Conservation (phyloP, 1,139 yeast genomes). For the Nakaseomyces delphensis region DNA sequence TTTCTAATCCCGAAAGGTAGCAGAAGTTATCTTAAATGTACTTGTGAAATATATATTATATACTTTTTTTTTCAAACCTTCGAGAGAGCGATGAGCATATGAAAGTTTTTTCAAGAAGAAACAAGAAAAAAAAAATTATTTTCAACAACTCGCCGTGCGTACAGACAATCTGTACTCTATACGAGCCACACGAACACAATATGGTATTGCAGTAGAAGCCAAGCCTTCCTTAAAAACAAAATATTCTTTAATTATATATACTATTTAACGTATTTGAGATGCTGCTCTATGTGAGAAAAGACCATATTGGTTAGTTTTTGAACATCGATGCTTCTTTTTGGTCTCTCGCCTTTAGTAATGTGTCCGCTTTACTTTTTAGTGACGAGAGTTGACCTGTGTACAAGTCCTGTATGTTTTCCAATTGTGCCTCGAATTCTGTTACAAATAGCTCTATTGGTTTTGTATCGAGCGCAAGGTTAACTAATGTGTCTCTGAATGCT, state of each 20-base stretch:
- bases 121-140: not conserved
- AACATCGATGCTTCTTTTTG: conserved; percentile 5
- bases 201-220: too few species aligned
- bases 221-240: too few species aligned
- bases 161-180: not conserved
- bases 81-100: conserved; percentile 3
- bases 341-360: not conserved
- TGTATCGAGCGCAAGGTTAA: not conserved
- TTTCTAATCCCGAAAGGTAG: not conserved
- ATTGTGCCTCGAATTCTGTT: not conserved
- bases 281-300: too few species aligned
- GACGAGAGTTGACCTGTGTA: not conserved
- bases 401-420: not conserved
- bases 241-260: too few species aligned
- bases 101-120: not conserved
- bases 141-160: not conserved
- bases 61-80: not conserved
- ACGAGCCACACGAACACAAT: not conserved
- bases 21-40: not conserved
- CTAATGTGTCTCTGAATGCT: conserved; percentile 6
- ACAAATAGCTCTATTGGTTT: not conserved
- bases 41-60: not conserved
- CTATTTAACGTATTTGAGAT: too few species aligned
- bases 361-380: not conserved
- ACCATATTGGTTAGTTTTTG: not conserved